Conservation (phyloP, 306 rosid genomes). For the Gillenia trifoliata region DNA sequence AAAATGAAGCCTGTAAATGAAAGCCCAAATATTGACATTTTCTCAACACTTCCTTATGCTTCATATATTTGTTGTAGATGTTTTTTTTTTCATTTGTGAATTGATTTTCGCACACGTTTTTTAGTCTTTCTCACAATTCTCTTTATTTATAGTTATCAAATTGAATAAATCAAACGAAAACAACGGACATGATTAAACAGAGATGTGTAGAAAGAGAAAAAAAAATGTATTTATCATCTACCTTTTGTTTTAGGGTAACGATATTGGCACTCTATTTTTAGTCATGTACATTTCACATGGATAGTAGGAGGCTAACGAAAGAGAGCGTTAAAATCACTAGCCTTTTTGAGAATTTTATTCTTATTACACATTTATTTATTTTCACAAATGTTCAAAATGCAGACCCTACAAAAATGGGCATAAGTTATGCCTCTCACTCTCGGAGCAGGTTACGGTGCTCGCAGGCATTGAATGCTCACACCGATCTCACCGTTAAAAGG, state of each 20-base stretch:
- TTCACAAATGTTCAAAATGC: neutral
- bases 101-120: neutral
- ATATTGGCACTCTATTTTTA: neutral
- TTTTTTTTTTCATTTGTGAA: no score
- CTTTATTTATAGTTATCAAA: no score
- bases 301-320: neutral
- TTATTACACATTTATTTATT: neutral
- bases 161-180: no score
- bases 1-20: neutral
- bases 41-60: neutral
- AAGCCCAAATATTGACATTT: neutral
- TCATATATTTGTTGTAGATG: neutral
- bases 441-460: no score
- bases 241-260: neutral
- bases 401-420: conserved; percentile 9
- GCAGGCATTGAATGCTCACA: no score
- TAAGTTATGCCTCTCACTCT: conserved; percentile 7
- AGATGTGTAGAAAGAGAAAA: neutral
- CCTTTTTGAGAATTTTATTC: neutral
- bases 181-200: neutral
- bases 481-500: no score
- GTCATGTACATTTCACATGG: neutral
- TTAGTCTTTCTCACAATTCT: no score
- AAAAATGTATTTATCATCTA: no score
- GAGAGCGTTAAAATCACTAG: neutral